Conservation (phyloP, 2,329 filamentous ascomycete genomes). For the Alternaria angustiovoidea region DNA sequence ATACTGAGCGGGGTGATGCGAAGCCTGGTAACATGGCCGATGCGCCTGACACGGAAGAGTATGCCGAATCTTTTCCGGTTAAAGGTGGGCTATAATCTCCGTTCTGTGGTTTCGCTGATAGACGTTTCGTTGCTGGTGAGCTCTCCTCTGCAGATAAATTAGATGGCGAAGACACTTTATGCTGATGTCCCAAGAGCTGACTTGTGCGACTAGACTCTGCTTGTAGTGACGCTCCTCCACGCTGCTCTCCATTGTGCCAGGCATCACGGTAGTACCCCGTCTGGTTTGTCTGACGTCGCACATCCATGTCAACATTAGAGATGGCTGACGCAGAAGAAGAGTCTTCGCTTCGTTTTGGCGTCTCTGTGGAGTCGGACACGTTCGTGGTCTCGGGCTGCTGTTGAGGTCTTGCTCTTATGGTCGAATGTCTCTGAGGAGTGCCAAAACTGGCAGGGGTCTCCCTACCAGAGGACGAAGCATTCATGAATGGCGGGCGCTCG, state of each 20-base stretch:
- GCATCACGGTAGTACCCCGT: constrained; percentile 32
- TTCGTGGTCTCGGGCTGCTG: constrained; percentile 27
- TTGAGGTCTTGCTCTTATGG: constrained; percentile 23
- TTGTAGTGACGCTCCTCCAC: constrained; percentile 18
- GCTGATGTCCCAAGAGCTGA: constrained; percentile 24
- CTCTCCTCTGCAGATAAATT: constrained; percentile 24
- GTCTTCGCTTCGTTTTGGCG: constrained; percentile 29
- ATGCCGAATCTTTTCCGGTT: constrained; percentile 50
- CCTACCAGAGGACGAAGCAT: constrained; percentile 25
- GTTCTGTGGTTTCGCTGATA: constrained; percentile 20
- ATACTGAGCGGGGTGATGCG: constrained; percentile 39
- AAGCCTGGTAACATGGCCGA: constrained; percentile 42
- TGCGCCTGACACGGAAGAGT: constrained; percentile 49
- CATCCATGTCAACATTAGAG: constrained; percentile 26
- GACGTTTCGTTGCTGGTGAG: constrained; percentile 16
- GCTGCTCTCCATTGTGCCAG: constrained; percentile 33
- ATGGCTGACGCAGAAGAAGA: constrained; percentile 18
- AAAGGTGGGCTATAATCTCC: constrained; percentile 42
- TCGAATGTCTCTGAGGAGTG: constrained; percentile 24
- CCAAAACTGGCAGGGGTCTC: constrained; percentile 24
- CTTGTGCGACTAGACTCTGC: constrained; percentile 23
- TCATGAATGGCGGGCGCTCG: constrained; percentile 39
- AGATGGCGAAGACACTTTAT: constrained; percentile 17
- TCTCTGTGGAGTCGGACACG: constrained; percentile 31
- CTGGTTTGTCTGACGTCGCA: constrained; percentile 25